Base-by-base conservation (phyloP, 1,284 basidiomycete genomes). In the Malassezia arunalokei region DNA sequence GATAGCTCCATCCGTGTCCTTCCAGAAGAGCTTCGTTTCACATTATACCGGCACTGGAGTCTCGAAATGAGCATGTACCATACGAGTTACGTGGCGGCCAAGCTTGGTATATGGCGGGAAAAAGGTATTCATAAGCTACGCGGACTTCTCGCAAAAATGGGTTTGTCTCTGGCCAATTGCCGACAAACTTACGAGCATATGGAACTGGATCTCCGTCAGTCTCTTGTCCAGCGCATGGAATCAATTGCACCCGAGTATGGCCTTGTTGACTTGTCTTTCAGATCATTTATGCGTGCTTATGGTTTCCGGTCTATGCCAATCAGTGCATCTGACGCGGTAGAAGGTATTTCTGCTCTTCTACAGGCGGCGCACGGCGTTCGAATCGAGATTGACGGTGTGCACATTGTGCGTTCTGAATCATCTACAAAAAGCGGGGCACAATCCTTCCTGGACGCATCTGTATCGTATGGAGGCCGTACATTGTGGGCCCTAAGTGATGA, bases 61-160 rank as follows among this genome's bases (percentile, higher is more conserved):
- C 75, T 99, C 38, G 96, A 96, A 71, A 90, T 95, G 68, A 83
- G 89, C 9, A 98, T 99, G 92, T 85, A 86, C 68, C 92, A 99
- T 73, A 94, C 90, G 1, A 85, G 85, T 58, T 99, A 98, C 67
- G 85, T 99, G 12, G 92, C 91, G 1, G 84, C 85, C 39, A 90
- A 91, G 73, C 79, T 99, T 59, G 89, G 89, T 1, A 86, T 95
- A 46, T 98, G 94, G 94, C 86, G 86, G 66, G 92, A 98, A 71
- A 81, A 82, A 48, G 94, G 94, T 3, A 79, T 85, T 54, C 90
- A 88, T 71, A 81, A 84, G 57, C 76, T 99, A 46, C 87, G 86
- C 1, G 91, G 91, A 1, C 76, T 99, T 54, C 77, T 99, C 31
- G 94, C 94, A 27, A 98, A 98, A 78, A 99, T 99, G 90, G 94